Conservation (phyloP, 2,329 filamentous ascomycete genomes). For the Fusarium irregulare region DNA sequence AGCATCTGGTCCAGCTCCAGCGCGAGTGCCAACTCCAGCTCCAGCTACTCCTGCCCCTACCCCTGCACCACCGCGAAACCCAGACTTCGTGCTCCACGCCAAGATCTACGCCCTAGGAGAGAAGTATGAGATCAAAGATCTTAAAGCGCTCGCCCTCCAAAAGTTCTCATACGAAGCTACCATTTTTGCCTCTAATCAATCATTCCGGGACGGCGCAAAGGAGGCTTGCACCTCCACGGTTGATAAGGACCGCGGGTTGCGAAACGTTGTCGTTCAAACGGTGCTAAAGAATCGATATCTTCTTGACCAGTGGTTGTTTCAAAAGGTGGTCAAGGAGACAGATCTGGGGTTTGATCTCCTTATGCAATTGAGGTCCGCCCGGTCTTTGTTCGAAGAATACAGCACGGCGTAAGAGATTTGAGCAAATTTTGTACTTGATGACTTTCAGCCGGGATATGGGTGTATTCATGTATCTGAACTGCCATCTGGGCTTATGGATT, state of each 20-base stretch:
- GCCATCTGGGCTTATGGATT: not conserved
- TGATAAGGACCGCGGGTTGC: not conserved
- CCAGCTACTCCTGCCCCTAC: too few species aligned
- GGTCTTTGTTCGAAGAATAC: too few species aligned
- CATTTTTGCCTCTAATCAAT: too few species aligned
- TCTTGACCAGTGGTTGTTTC: fast-evolving
- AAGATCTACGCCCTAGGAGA: constrained; percentile 8
- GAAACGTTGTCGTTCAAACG: not conserved
- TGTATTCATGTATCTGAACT: not conserved
- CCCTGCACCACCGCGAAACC: not conserved
- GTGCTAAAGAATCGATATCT: fast-evolving
- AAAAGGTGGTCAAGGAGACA: not conserved
- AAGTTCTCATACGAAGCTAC: not conserved
- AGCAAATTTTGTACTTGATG: too few species aligned
- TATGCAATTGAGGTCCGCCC: too few species aligned
- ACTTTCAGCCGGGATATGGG: too few species aligned
- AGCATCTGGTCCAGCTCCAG: too few species aligned
- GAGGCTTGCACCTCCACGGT: constrained; percentile 11
- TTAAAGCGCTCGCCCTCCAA: not conserved
- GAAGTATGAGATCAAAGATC: not conserved
- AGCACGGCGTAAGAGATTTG: too few species aligned
- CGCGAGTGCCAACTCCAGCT: too few species aligned
- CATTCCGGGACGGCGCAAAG: not conserved
- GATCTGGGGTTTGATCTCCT: not conserved
- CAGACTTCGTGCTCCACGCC: not conserved